These are phyloP conservation scores for Salix koriyanagi DNA, from an alignment of 345 rosid genomes.

Conservation along the genomic window DNA sequence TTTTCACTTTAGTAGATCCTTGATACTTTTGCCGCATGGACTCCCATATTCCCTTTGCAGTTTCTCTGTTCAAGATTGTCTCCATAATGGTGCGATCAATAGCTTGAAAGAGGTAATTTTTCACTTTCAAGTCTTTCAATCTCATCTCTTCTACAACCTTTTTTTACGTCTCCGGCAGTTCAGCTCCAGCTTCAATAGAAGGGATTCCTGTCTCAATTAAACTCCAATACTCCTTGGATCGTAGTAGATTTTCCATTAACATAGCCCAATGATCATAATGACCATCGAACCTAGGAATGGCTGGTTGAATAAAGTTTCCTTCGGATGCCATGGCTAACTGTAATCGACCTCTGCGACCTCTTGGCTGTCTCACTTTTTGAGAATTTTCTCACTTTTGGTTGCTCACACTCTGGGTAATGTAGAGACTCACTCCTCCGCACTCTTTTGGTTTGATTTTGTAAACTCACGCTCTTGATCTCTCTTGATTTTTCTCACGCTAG, in stretches of 20 bases:
- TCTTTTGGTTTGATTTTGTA: no score
- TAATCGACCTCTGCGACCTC: no score
- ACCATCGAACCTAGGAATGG: not conserved
- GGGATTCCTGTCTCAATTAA: not conserved
- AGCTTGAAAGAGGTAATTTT: not conserved
- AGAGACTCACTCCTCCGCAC: no score
- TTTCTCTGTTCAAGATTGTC: not conserved
- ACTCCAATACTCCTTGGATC: slow-evolving; percentile 1
- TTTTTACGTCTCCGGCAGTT: not conserved
- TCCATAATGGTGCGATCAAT: not conserved
- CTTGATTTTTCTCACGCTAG: no score
- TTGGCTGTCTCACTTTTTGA: no score
- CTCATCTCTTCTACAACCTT: not conserved
- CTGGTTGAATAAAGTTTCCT: not conserved
- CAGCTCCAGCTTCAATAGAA: accelerated
- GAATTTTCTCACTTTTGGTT: no score
- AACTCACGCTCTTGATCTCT: no score
- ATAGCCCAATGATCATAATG: slow-evolving; percentile 5
- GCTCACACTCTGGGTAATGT: no score
- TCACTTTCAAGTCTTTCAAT: not conserved
- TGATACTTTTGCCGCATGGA: not conserved
- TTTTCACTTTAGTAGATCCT: no score
- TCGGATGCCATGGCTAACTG: not conserved
- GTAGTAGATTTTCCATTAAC: not conserved
- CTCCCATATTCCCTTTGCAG: not conserved